Percentiles rank a stretch among this genome's conserved stretches.
Conservation (phyloP, 352 stramenopile species). For the Phytophthora pini region DNA sequence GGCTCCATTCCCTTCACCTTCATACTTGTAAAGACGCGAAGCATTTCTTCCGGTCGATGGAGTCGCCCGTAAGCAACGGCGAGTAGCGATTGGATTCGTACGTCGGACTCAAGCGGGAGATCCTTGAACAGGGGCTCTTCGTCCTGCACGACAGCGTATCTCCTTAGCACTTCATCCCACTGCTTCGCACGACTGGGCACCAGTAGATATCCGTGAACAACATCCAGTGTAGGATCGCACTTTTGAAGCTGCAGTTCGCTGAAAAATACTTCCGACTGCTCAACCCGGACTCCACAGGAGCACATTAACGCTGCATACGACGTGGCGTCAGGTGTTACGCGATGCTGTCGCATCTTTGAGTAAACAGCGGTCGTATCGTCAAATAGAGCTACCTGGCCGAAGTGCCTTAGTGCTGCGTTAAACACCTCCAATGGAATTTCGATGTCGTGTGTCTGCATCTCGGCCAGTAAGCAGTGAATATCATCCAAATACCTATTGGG, state of each 20-base stretch:
- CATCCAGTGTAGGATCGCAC: constrained; percentile 34
- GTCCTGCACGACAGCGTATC: constrained; percentile 34
- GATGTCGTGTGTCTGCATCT: constrained; percentile 52
- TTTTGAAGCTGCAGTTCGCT: constrained; percentile 39
- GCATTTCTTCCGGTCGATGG: constrained; percentile 52
- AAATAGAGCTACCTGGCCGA: constrained; percentile 46
- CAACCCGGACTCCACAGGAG: constrained; percentile 51
- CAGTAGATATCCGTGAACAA: constrained; percentile 47
- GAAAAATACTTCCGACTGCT: constrained; percentile 56
- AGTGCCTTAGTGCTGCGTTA: constrained; percentile 74
- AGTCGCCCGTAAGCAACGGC: constrained; percentile 62
- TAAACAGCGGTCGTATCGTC: constrained; percentile 51
- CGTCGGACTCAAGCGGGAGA: constrained; percentile 50
- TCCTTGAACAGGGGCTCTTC: constrained; percentile 15
- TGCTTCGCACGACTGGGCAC: constrained; percentile 46
- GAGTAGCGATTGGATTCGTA: constrained; percentile 69
- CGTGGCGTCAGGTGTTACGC: constrained; percentile 53
- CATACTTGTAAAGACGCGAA: constrained; percentile 75
- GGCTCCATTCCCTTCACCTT: constrained; percentile 72
- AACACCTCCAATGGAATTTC: constrained; percentile 51
- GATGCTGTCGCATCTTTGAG: constrained; percentile 43
- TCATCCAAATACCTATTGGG: constrained; percentile 57
- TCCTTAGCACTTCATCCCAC: constrained; percentile 49
- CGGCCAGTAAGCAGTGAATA: constrained; percentile 49
- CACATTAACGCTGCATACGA: constrained; percentile 65